Base-by-base conservation (phyloP, 352 stramenopile genomes). In the Hyaloperonospora arabidopsidis region DNA sequence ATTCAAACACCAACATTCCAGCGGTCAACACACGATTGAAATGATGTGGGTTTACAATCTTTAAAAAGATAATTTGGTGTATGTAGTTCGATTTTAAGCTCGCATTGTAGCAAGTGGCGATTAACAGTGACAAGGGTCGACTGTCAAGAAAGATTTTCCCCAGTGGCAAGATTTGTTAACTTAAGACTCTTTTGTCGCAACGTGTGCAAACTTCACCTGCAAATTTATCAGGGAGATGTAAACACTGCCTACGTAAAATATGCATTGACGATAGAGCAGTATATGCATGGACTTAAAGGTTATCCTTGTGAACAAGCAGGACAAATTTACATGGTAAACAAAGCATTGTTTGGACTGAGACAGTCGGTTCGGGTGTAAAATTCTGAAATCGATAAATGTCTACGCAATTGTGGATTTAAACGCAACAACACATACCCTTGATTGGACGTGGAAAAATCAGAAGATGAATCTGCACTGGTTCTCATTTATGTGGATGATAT, bases 11-110 rank as follows among this genome's bases (percentile, higher is more conserved):
- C 17, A 36, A 39, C 7, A 55, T 55, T 17, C 22, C 2, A 23
- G 49, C 15, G 32, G 46, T 18, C 14, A 43, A 17, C 15, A 32
- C 12, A 10, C 18, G 13, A 38, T 13, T 38, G 13, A 38, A 13
- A 38, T 13, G 32, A 64, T 59, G 45, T 64, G 57, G 57, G 45
- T 64, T 0, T 59, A 29, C 21, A 19, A 54, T 7, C 0, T 59
- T 10, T 54, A 64, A 19, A 17, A 21, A 1, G 44, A 64, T 34
- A 21, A 63, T 7, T 14, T 58, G 5, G 49, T 32, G 1, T 49
- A 54, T 21, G 43, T 63, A 1, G 6, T 54, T 2, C 3, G 36
- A 15, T 64, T 59, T 8, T 8, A 39, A 25, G 34, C 57, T 1
- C 43, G 57, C 8, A 54, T 59, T 28, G 57, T 64, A 1, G 57